Percentiles rank a stretch among this genome's conserved stretches.
phyloP scores from a whole-genome alignment of 768 basidiomycete species.

The Glaciozyma antarctica region DNA sequence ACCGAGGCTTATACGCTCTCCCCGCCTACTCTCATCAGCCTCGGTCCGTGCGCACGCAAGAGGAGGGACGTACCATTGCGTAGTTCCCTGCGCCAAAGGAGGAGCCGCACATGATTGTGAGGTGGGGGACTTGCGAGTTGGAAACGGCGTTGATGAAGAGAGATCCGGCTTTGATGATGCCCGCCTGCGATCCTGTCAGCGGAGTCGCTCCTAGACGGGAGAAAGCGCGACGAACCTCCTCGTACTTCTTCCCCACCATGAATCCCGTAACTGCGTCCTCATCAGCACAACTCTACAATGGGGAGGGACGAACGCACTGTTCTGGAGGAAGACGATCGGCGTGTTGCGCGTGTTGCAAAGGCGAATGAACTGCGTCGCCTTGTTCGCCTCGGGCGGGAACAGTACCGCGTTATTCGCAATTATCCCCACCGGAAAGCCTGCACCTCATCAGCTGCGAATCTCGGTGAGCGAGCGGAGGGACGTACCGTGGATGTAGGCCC shows the following conservation, averaged over 20 bases:
- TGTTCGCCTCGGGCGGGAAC: constrained; percentile 2
- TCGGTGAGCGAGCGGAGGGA: not conserved
- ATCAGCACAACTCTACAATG: not conserved
- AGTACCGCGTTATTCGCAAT: not conserved
- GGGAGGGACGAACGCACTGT: not conserved
- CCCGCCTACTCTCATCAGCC: not conserved
- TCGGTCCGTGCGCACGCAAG: too few relatives aligned
- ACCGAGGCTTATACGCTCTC: not conserved
- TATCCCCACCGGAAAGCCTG: not conserved
- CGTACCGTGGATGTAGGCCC: constrained; percentile 3
- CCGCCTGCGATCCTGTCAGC: not conserved
- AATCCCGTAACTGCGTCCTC: not conserved
- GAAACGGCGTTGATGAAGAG: constrained; percentile 5
- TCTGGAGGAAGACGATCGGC: constrained; percentile 4
- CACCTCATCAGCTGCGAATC: not conserved
- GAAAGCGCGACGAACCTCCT: not conserved
- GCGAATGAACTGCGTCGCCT: not conserved
- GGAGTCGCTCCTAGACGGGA: too few relatives aligned
- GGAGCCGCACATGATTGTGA: constrained; percentile 3
- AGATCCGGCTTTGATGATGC: constrained; percentile 4
- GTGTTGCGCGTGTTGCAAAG: constrained; percentile 3
- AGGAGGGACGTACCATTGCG: not conserved
- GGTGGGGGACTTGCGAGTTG: not conserved
- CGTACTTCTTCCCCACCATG: not conserved
- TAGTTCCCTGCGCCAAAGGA: constrained; percentile 1